A percentile compares a stretch with the other conserved stretches of the same genome.
These are phyloP conservation scores for Ramaria sp. DNA, from an alignment of 768 basidiomycete species.

Conservation along the genomic window DNA sequence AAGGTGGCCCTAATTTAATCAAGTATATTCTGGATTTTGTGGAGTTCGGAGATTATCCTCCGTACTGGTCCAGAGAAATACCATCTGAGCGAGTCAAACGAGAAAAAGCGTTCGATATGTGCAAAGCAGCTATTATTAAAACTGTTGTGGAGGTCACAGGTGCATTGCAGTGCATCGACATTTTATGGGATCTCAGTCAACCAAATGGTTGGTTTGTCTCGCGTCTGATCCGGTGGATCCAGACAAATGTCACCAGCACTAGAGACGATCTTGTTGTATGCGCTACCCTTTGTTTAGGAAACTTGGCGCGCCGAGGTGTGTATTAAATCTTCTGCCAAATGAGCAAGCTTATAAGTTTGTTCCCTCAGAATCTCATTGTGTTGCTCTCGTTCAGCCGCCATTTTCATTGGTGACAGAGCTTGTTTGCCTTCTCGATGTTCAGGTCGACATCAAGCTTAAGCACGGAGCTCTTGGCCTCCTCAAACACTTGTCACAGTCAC, in stretches of 20 bases:
- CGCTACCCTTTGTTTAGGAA: slow-evolving; percentile 73
- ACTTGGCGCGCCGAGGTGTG: slow-evolving; percentile 65
- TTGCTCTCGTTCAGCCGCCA: slow-evolving; percentile 36
- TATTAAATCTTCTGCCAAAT: slow-evolving; percentile 1
- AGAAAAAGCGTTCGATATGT: slow-evolving; percentile 56
- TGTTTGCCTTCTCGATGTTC: slow-evolving; percentile 42
- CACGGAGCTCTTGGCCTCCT: slow-evolving; percentile 82
- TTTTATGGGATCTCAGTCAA: slow-evolving; percentile 54
- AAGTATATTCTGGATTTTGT: slow-evolving; percentile 60
- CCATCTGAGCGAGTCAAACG: neutral
- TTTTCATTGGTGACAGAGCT: slow-evolving; percentile 57
- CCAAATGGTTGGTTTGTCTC: slow-evolving; percentile 66
- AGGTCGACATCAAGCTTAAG: slow-evolving; percentile 70
- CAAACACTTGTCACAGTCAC: slow-evolving; percentile 68
- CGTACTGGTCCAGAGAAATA: slow-evolving; percentile 54
- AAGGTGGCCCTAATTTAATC: slow-evolving; percentile 47
- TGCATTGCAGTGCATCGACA: slow-evolving; percentile 66
- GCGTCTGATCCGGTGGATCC: slow-evolving; percentile 70
- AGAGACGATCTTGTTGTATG: slow-evolving; percentile 73
- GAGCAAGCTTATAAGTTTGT: neutral
- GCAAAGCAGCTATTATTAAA: slow-evolving; percentile 81
- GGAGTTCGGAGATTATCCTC: slow-evolving; percentile 57
- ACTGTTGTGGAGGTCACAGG: slow-evolving; percentile 79
- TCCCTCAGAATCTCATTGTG: slow-evolving; percentile 43
- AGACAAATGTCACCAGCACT: slow-evolving; percentile 32